phyloP scores from a whole-genome alignment of 1,284 basidiomycete genomes.

The Ceratobasidium sp. region DNA sequence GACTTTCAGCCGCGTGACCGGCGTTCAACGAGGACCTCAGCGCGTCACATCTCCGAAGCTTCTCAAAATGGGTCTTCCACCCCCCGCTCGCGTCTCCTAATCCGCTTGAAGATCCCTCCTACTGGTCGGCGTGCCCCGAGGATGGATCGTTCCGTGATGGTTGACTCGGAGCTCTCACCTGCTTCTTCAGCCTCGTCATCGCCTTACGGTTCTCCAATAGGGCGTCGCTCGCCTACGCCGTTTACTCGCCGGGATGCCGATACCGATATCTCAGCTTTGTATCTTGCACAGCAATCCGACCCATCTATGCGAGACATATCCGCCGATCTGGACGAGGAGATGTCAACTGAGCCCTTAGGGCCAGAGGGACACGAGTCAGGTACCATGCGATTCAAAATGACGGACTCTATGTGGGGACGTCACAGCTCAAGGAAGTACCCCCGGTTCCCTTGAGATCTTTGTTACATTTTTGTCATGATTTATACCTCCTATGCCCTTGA shows the following conservation, averaged over 20 bases:
- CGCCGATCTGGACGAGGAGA: constrained; percentile 2
- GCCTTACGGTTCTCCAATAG: constrained; percentile 11
- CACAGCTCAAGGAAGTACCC: constrained; percentile 7
- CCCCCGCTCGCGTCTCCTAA: constrained; percentile 1
- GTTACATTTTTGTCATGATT: neutral
- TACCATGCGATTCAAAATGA: constrained; percentile 5
- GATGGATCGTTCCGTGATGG: constrained; percentile 2
- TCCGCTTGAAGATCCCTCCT: constrained; percentile 19
- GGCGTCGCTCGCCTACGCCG: constrained; percentile 14
- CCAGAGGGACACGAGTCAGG: constrained; percentile 20
- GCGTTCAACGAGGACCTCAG: constrained; percentile 5
- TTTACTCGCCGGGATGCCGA: constrained; percentile 16
- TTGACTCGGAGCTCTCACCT: constrained; percentile 9
- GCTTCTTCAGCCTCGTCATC: constrained; percentile 17
- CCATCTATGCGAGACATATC: neutral
- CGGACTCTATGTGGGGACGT: constrained; percentile 15
- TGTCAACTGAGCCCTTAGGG: constrained; percentile 31
- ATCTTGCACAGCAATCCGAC: constrained; percentile 5
- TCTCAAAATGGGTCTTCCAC: constrained; percentile 1
- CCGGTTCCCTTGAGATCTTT: constrained; percentile 14
- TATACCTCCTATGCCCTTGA: neutral
- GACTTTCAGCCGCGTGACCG: constrained; percentile 1
- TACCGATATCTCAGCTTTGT: neutral
- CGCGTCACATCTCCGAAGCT: constrained; percentile 5
- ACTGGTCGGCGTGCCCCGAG: constrained; percentile 9